Conservation (phyloP, 2,329 filamentous ascomycete species). For the Polytolypa hystricis region DNA sequence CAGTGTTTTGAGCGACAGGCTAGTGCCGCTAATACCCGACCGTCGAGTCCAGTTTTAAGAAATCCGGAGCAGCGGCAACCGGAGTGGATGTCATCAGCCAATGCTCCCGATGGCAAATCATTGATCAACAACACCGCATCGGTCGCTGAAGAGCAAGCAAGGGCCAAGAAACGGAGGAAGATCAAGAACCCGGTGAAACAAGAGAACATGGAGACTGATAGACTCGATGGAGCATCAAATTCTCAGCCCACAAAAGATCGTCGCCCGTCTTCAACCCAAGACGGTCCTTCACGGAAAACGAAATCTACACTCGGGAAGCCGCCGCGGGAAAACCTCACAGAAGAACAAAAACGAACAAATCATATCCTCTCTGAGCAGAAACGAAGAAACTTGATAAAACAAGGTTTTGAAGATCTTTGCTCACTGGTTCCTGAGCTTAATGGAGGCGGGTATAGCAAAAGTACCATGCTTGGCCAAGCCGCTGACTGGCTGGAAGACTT, state of each 20-base stretch:
- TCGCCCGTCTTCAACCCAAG: slow-evolving; percentile 10
- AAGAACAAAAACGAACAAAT: slow-evolving; percentile 74
- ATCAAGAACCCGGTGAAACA: slow-evolving; percentile 39
- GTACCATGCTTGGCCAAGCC: slow-evolving; percentile 62
- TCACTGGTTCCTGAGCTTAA: slow-evolving; percentile 64
- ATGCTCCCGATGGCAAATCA: background rate
- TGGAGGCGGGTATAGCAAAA: slow-evolving; percentile 71
- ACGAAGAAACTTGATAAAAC: slow-evolving; percentile 66
- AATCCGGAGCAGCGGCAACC: slow-evolving; percentile 3
- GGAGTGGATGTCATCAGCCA: slow-evolving; percentile 3
- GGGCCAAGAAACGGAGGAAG: slow-evolving; percentile 41
- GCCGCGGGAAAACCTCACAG: slow-evolving; percentile 52
- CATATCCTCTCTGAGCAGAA: slow-evolving; percentile 85
- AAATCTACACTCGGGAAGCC: slow-evolving; percentile 18
- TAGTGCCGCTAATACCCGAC: slow-evolving; percentile 50
- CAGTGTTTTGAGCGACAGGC: slow-evolving; percentile 45
- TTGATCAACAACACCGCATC: slow-evolving; percentile 3
- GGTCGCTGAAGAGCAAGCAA: slow-evolving; percentile 26
- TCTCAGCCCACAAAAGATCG: slow-evolving; percentile 4
- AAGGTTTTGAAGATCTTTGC: slow-evolving; percentile 71
- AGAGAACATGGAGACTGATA: slow-evolving; percentile 31
- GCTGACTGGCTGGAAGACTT: slow-evolving; percentile 69
- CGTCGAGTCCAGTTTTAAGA: slow-evolving; percentile 42
- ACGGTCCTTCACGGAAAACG: slow-evolving; percentile 22
- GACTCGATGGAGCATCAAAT: background rate